Percentiles rank a stretch among this genome's conserved stretches.
These are phyloP conservation scores for Hirsutella rhossiliensis DNA, from an alignment of 2,329 filamentous ascomycete genomes.

Conservation along the genomic window DNA sequence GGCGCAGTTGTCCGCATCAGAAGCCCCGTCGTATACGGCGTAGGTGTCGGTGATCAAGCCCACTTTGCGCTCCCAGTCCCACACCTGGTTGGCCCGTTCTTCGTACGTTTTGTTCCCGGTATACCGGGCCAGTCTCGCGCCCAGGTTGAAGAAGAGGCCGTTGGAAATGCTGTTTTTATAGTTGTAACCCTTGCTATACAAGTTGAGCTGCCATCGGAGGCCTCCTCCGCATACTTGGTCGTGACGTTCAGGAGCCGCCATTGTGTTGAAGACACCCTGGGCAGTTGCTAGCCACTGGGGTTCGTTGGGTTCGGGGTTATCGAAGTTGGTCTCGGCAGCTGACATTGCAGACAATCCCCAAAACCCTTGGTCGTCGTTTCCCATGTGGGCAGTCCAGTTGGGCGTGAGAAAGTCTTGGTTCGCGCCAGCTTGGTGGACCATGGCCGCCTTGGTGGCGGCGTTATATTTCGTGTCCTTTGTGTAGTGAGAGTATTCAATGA, in stretches of 20 bases:
- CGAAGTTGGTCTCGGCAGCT: conserved; percentile 43
- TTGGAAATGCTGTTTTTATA: conserved; percentile 58
- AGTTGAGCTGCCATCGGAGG: conserved; percentile 64
- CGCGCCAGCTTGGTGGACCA: conserved; percentile 39
- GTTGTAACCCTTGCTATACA: conserved; percentile 59
- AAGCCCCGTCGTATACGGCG: conserved; percentile 45
- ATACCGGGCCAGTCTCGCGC: conserved; percentile 57
- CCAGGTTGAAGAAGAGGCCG: conserved; percentile 50
- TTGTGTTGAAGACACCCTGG: conserved; percentile 49
- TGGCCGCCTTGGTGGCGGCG: conserved; percentile 31
- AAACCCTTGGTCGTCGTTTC: conserved; percentile 54
- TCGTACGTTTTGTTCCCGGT: conserved; percentile 53
- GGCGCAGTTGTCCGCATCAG: conserved; percentile 33
- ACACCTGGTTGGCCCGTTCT: conserved; percentile 48
- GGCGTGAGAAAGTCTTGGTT: conserved; percentile 40
- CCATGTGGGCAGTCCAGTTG: conserved; percentile 36
- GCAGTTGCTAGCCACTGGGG: conserved; percentile 43
- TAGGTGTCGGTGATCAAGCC: conserved; percentile 47
- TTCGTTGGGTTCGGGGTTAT: conserved; percentile 32
- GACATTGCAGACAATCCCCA: conserved; percentile 53
- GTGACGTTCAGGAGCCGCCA: conserved; percentile 43
- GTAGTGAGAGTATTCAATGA: conserved; percentile 51
- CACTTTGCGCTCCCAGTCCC: conserved; percentile 44
- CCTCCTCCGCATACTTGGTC: conserved; percentile 42
- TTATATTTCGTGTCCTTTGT: conserved; percentile 48